These are phyloP conservation scores for Thozetella sp. DNA, from an alignment of 495 filamentous ascomycete genomes.

Conservation along the genomic window DNA sequence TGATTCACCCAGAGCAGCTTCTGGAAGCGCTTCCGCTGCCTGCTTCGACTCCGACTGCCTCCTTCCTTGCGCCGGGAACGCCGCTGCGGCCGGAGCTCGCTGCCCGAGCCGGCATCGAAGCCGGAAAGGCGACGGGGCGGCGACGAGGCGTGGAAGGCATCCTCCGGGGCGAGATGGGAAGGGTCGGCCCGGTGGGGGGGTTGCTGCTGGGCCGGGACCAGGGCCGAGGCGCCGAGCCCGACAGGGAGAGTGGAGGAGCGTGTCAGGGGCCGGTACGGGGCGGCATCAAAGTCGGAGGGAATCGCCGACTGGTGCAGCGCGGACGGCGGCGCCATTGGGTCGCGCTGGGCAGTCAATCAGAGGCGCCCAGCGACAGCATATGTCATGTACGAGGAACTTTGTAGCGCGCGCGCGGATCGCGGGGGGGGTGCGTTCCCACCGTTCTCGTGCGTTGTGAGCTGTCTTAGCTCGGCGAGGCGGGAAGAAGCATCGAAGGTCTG, in stretches of 20 bases:
- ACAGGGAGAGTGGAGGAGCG: slow-evolving; percentile 42
- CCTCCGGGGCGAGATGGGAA: slow-evolving; percentile 74
- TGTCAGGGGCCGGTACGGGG: slow-evolving; percentile 24
- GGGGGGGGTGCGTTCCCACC: neutral
- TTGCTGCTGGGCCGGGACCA: slow-evolving; percentile 31
- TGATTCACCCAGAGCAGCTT: slow-evolving; percentile 98
- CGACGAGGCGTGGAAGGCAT: slow-evolving; percentile 70
- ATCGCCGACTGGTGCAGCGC: slow-evolving; percentile 27
- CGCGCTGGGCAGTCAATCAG: neutral
- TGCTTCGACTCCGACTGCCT: slow-evolving; percentile 37
- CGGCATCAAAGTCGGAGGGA: slow-evolving; percentile 25
- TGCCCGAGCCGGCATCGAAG: slow-evolving; percentile 31
- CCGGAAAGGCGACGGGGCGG: slow-evolving; percentile 55
- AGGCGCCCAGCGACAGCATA: neutral
- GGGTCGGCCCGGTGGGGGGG: slow-evolving; percentile 44
- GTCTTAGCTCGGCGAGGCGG: neutral
- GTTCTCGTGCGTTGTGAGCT: neutral
- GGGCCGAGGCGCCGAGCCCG: slow-evolving; percentile 38
- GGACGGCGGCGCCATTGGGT: slow-evolving; percentile 34
- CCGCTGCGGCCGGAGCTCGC: slow-evolving; percentile 12
- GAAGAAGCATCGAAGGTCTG: neutral
- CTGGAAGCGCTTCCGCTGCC: slow-evolving; percentile 79
- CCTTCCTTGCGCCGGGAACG: slow-evolving; percentile 34
- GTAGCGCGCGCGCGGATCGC: neutral
- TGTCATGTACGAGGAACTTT: neutral